Evolutionary conservation across 2,329 filamentous ascomycete species (phyloP), one percentile per base, ranked within the genome.

Genomic region (Rugonectria rugulosa): DNA sequence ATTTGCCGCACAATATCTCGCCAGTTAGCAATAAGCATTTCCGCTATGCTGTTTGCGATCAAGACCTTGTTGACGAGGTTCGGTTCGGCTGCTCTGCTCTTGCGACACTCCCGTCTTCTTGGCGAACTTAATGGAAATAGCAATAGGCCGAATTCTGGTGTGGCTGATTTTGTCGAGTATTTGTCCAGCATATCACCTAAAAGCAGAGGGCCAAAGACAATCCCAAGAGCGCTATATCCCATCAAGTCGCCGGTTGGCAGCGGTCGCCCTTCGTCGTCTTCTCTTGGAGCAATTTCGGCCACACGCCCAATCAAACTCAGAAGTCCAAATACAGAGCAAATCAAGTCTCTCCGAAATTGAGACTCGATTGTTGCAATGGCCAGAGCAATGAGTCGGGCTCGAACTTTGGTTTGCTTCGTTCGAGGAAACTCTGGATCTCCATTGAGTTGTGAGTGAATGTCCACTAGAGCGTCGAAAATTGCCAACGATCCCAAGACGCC

Each of bases 21-120:
- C 88, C 87, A 90, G 59, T 88, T 80, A 1, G 80, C 75, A 43
- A 89, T 84, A 5, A 90, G 73, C 85, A 89, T 88, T 68, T 88
- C 84, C 0, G 84, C 76, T 24, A 89, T 81, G 26, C 74, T 73
- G 56, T 85, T 87, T 10, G 84, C 85, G 49, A 86, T 71, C 38
- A 79, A 76, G 19, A 87, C 75, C 61, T 84, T 88, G 72, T 87
- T 80, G 15, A 88, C 70, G 1, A 71, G 68, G 5, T 74, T 66
- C 3, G 71, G 55, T 0, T 56, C 56, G 6, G 41, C 20, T 2
- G 57, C 20, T 19, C 60, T 65, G 12, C 61, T 53, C 50, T 62
- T 68, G 26, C 62, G 63, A 19, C 63, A 59, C 19, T 69, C 64
- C 17, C 65, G 66, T 40, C 67, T 72, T 54, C 73, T 79, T 6